Evolutionary conservation across 352 stramenopile genomes (phyloP), one percentile per base, ranked within the genome.

Genomic region (Pseudoperonospora humuli): DNA sequence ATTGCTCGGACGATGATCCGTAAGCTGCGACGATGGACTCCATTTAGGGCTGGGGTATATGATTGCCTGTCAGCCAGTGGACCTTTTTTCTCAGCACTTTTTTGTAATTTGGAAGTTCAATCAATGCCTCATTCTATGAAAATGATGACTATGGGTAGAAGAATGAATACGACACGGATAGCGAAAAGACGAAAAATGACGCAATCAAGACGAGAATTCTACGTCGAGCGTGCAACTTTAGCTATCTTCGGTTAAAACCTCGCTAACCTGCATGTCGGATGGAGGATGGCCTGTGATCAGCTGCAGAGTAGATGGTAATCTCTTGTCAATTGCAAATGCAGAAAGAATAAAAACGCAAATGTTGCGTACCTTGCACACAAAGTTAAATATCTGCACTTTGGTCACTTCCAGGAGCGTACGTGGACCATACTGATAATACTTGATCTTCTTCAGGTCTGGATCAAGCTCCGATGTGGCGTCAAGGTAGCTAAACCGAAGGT

Each of bases 361-460:
- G 10, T 21, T 27, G 21, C 50, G 37, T 54, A 92, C 76, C 70
- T 89, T 90, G 75, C 80, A 90, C 10, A 93, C 75, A 39, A 93
- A 93, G 48, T 87, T 86, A 28, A 93, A 65, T 48, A 93, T 90
- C 55, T 88, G 75, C 24, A 82, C 58, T 43, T 93, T 90, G 59
- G 77, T 67, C n/a, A 93, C 72, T 70, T 93, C 80, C 26, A 84
- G 53, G 18, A 75, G 50, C 26, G 80, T 70, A 3, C 80, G 70
- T 9, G 75, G 45, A 4, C 77, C 80, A 45, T 86, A 93, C 28
- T 59, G 54, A 34, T 76, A 88, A 38, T 82, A 78, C 46, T 78
- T 81, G 45, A 87, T 59, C 41, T 86, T 87, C 48, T 93, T 90
- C 24, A 76, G 35, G 29, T 93, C 80, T 7, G 43, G 40, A 55